These are phyloP conservation scores for Juglanconis sp. DNA, from an alignment of 2,329 filamentous ascomycete species.

Conservation along the genomic window DNA sequence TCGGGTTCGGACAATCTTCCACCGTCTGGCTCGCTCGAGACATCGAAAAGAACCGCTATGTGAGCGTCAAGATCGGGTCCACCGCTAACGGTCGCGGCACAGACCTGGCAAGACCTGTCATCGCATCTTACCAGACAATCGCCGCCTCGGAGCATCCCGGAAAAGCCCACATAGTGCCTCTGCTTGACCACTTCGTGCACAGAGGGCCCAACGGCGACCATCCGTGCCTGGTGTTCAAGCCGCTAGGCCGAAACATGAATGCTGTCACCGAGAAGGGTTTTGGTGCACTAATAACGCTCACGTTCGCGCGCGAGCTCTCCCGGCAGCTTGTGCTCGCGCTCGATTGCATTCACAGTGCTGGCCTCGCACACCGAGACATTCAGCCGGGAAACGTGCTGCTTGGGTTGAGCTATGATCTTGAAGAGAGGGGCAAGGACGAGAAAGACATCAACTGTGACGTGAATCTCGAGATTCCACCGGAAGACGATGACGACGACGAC, in stretches of 20 bases:
- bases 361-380: background rate
- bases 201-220: conserved; percentile 24
- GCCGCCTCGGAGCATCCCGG: background rate
- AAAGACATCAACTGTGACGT: background rate
- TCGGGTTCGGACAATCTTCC: conserved; percentile 38
- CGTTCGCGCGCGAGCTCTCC: background rate
- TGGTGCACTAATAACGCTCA: background rate
- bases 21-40: conserved; percentile 39
- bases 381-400: background rate
- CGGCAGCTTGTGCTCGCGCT: background rate
- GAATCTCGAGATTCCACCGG: background rate
- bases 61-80: background rate
- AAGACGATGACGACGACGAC: background rate
- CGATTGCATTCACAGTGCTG: background rate
- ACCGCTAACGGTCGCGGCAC: background rate
- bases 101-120: background rate
- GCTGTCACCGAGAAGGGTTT: background rate
- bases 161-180: background rate
- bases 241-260: background rate
- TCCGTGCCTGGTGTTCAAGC: conserved; percentile 20
- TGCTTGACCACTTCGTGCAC: conserved; percentile 20
- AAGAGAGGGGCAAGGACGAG: background rate
- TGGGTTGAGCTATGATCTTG: background rate
- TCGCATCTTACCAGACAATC: background rate
- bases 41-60: background rate